phyloP scores from a whole-genome alignment of 768 basidiomycete species.

The Asterophora lycoperdoides region DNA sequence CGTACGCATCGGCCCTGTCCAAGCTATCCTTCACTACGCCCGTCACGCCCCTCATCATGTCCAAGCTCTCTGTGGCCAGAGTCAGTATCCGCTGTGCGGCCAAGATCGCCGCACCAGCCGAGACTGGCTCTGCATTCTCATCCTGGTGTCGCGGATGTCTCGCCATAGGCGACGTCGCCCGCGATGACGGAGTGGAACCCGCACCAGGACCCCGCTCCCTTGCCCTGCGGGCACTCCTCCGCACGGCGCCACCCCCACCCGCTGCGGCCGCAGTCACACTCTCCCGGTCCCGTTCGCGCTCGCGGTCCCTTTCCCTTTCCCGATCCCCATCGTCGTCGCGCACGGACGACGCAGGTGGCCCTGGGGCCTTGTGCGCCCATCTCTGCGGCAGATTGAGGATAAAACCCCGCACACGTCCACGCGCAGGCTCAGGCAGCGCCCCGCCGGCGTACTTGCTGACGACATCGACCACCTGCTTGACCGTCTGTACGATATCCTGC shows the following conservation, averaged over 20 bases:
- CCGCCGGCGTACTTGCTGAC: conserved; percentile 82
- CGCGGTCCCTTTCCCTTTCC: conserved; percentile 20
- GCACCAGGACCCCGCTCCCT: conserved; percentile 37
- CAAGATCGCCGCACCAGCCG: conserved; percentile 55
- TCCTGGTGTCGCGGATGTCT: conserved; percentile 18
- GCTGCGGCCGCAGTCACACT: conserved; percentile 33
- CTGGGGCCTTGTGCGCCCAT: conserved; percentile 54
- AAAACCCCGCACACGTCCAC: conserved; percentile 65
- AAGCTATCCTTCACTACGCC: conserved; percentile 82
- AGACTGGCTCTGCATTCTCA: conserved; percentile 20
- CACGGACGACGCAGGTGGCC: conserved; percentile 8
- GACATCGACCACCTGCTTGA: conserved; percentile 85
- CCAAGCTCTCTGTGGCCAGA: conserved; percentile 86
- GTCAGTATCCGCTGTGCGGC: conserved; percentile 80
- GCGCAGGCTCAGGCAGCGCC: conserved; percentile 82
- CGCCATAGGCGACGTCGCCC: conserved; percentile 22
- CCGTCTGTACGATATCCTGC: conserved; percentile 81
- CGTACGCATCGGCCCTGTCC: conserved; percentile 82
- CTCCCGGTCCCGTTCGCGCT: conserved; percentile 19
- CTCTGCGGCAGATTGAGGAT: conserved; percentile 76
- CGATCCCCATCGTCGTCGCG: conserved; percentile 18
- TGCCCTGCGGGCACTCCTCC: conserved; percentile 29
- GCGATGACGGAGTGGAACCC: conserved; percentile 25
- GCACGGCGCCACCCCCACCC: conserved; percentile 25
- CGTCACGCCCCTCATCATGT: conserved; percentile 90